phyloP scores from a whole-genome alignment of 805 yeast species.

The Helenozyma rhizophorensis region DNA sequence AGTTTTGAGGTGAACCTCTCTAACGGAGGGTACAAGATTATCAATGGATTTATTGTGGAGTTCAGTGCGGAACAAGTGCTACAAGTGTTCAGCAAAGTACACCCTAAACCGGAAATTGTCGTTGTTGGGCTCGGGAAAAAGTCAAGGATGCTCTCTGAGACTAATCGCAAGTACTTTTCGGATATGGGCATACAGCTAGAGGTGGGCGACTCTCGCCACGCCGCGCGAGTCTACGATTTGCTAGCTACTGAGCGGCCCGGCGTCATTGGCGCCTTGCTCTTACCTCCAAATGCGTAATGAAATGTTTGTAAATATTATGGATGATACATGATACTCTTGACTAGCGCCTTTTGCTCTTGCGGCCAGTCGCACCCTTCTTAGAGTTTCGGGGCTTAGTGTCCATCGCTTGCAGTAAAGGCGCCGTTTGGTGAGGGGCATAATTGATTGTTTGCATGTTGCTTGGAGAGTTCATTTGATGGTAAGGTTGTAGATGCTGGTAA shows the following conservation, averaged over 20 bases:
- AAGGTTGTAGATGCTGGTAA: slow-evolving; percentile 10
- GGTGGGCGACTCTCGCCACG: slow-evolving; percentile 56
- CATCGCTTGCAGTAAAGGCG: too few species aligned
- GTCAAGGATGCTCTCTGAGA: slow-evolving; percentile 59
- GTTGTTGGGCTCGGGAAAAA: slow-evolving; percentile 68
- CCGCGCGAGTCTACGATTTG: slow-evolving; percentile 68
- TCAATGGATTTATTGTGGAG: slow-evolving; percentile 51
- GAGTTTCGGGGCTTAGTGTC: too few species aligned
- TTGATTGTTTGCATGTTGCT: slow-evolving; percentile 1
- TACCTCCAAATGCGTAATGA: slow-evolving; percentile 67
- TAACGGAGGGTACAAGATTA: slow-evolving; percentile 40
- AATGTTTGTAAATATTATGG: too few species aligned
- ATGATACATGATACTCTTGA: too few species aligned
- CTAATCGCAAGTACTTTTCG: slow-evolving; percentile 45
- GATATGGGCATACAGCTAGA: slow-evolving; percentile 68
- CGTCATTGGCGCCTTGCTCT: slow-evolving; percentile 66
- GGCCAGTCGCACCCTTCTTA: too few species aligned
- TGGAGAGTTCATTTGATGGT: slow-evolving; percentile 3
- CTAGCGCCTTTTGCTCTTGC: too few species aligned
- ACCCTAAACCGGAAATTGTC: slow-evolving; percentile 75
- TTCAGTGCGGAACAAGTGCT: slow-evolving; percentile 40
- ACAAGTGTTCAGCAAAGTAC: slow-evolving; percentile 47
- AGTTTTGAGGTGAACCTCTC: slow-evolving; percentile 55
- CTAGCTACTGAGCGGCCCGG: slow-evolving; percentile 76
- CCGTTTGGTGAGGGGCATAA: too few species aligned